These are phyloP conservation scores for Nakaseomyces delphensis DNA, from an alignment of 1,139 yeast species.

Conservation along the genomic window DNA sequence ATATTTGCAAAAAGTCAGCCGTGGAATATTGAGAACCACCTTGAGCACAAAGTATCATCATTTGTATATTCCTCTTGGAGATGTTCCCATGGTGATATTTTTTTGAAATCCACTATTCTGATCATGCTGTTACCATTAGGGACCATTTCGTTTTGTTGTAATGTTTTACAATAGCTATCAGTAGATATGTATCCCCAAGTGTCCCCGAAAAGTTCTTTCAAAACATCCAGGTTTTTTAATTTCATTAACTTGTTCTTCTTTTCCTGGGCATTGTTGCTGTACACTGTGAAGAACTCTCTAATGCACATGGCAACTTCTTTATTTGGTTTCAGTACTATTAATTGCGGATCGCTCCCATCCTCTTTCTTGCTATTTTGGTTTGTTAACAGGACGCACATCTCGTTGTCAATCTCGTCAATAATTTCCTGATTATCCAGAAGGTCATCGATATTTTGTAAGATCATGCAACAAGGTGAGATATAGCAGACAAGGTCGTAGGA, in stretches of 20 bases:
- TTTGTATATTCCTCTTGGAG: not conserved
- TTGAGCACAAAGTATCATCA: conserved; percentile 4
- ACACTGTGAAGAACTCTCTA: conserved; percentile 29
- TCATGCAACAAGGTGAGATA: conserved; percentile 26
- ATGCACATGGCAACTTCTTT: conserved; percentile 29
- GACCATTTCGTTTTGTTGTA: not conserved
- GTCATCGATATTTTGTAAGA: conserved; percentile 27
- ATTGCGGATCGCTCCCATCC: conserved; percentile 14
- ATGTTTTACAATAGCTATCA: conserved; percentile 16
- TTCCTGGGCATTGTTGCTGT: conserved; percentile 20
- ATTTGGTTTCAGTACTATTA: conserved; percentile 26
- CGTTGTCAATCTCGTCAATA: conserved; percentile 24
- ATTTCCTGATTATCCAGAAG: conserved; percentile 22
- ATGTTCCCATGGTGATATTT: conserved; percentile 15
- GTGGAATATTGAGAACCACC: conserved; percentile 8
- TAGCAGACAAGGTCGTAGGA: conserved; percentile 26
- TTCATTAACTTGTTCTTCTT: conserved; percentile 15
- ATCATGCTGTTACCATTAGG: conserved; percentile 4
- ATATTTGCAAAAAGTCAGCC: conserved; percentile 7
- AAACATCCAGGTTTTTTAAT: conserved; percentile 20
- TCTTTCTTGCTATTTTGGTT: conserved; percentile 9
- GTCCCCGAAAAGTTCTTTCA: conserved; percentile 26
- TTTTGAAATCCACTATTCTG: conserved; percentile 13
- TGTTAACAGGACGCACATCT: conserved; percentile 22
- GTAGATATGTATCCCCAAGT: conserved; percentile 27